Conservation (phyloP, 2,329 filamentous ascomycete species). For the Aspergillus amoenus region DNA sequence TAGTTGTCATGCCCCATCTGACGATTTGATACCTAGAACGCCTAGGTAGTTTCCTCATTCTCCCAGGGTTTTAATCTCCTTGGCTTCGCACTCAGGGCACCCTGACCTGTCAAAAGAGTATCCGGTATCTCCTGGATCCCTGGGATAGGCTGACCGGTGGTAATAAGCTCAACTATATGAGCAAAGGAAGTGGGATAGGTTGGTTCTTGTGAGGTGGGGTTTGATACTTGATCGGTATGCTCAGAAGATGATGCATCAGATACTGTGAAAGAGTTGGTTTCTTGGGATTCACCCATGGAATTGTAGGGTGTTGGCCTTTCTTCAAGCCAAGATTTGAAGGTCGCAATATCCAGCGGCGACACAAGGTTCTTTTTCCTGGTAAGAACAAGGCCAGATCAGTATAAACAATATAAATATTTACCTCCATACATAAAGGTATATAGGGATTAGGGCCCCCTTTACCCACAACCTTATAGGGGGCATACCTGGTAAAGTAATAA, state of each 20-base stretch:
- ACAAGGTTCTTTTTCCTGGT: slow-evolving; percentile 38
- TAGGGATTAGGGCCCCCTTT: background rate
- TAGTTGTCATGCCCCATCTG: background rate
- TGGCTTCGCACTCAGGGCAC: slow-evolving; percentile 54
- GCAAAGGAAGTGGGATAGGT: slow-evolving; percentile 81
- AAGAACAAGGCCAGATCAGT: background rate
- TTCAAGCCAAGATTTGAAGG: slow-evolving; percentile 65
- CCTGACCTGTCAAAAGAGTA: slow-evolving; percentile 70
- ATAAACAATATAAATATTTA: background rate
- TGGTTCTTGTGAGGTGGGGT: slow-evolving; percentile 52
- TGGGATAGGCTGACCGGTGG: slow-evolving; percentile 76
- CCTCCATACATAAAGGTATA: background rate
- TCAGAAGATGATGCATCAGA: slow-evolving; percentile 6
- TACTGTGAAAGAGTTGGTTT: slow-evolving; percentile 8
- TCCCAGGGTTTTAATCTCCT: slow-evolving; percentile 78
- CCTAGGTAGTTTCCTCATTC: slow-evolving; percentile 46
- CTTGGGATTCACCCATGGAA: slow-evolving; percentile 7
- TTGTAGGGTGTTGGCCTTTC: slow-evolving; percentile 11
- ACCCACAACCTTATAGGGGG: background rate
- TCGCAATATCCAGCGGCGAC: slow-evolving; percentile 60
- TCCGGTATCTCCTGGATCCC: slow-evolving; percentile 86
- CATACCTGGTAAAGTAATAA: slow-evolving; percentile 49
- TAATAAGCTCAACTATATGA: slow-evolving; percentile 81
- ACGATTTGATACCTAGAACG: background rate
- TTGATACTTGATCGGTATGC: slow-evolving; percentile 13